These are phyloP conservation scores for Coemansia sp. DNA, from an alignment of 192 early-diverging fungal genomes.

Conservation along the genomic window DNA sequence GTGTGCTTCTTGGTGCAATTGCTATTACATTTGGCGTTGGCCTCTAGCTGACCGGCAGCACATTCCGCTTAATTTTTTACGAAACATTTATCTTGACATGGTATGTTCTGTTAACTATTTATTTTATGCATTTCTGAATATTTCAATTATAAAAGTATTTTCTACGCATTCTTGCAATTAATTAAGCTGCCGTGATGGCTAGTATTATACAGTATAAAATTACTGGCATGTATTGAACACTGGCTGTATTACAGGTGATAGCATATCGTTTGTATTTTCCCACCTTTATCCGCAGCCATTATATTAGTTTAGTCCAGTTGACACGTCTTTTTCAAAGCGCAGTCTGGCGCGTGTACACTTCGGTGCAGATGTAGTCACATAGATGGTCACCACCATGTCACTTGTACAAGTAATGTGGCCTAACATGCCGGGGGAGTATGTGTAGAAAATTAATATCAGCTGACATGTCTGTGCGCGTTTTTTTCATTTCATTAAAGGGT, in stretches of 20 bases:
- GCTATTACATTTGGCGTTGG: constrained; percentile 20
- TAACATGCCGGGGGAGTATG: neutral
- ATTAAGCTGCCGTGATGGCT: too few relatives aligned
- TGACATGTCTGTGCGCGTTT: neutral
- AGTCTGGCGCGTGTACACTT: neutral
- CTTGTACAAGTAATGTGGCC: neutral
- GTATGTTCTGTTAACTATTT: neutral
- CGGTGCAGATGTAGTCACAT: neutral
- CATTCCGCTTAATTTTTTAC: too few relatives aligned
- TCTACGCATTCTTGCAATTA: too few relatives aligned
- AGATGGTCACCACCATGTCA: neutral
- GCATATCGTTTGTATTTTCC: too few relatives aligned
- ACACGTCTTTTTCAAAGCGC: neutral
- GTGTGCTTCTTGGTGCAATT: constrained; percentile 11
- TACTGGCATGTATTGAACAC: too few relatives aligned
- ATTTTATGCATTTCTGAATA: neutral
- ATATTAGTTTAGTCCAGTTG: neutral
- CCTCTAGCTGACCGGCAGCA: constrained; percentile 4
- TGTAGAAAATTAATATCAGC: neutral
- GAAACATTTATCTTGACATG: neutral
- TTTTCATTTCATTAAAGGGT: neutral
- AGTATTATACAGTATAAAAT: too few relatives aligned
- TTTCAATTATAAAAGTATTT: neutral
- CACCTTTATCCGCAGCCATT: neutral
- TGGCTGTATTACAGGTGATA: too few relatives aligned